phyloP scores from a whole-genome alignment of 2,329 filamentous ascomycete species.

The Penicillium crustosum region DNA sequence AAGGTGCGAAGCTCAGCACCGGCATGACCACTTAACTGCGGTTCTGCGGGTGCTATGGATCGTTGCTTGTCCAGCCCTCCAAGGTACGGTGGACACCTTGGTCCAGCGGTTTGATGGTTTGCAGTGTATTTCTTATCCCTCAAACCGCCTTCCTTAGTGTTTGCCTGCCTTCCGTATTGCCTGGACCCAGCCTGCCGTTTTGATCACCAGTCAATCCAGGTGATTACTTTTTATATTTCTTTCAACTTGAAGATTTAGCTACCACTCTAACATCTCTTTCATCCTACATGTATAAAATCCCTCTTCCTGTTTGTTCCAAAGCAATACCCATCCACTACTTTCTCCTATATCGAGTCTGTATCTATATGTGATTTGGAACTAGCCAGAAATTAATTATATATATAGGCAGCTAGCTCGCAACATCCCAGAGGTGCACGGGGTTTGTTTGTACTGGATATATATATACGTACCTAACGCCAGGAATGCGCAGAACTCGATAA shows the following conservation, averaged over 20 bases:
- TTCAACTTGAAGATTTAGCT: not conserved
- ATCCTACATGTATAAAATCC: not conserved
- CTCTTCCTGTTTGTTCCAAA: not conserved
- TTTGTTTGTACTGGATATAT: no score
- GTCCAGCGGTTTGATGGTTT: not conserved
- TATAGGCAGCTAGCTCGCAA: not conserved
- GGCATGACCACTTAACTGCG: not conserved
- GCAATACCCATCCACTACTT: not conserved
- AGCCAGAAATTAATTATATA: not conserved
- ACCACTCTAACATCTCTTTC: not conserved
- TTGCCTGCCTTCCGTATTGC: not conserved
- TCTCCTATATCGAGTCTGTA: not conserved
- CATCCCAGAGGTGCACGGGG: no score
- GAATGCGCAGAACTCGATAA: not conserved
- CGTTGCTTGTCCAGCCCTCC: not conserved
- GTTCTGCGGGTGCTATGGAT: not conserved
- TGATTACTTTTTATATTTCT: not conserved
- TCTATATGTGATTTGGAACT: not conserved
- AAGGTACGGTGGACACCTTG: not conserved
- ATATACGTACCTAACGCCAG: not conserved
- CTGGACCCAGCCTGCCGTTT: not conserved
- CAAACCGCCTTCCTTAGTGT: not conserved
- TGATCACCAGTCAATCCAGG: not conserved
- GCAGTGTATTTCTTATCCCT: not conserved
- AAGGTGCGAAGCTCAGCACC: not conserved